Percentiles rank a stretch among this genome's conserved stretches.
Evolutionary conservation across 1,139 yeast species (phyloP).

Genomic region (Chernovozyma aurita): DNA sequence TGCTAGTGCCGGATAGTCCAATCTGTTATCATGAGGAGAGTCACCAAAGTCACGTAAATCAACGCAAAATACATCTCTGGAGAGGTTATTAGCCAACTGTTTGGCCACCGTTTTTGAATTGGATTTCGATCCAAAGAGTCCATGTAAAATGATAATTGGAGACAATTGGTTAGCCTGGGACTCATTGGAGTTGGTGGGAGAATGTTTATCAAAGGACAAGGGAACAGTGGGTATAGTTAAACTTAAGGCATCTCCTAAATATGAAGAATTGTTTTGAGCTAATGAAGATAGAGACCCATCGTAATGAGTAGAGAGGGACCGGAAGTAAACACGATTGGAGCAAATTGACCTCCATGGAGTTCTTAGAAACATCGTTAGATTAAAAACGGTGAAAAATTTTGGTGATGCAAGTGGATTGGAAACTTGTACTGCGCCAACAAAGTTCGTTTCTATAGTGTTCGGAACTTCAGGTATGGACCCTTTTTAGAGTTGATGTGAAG

Average conservation of each 20-base stretch:
- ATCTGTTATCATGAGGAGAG: conserved; percentile 69
- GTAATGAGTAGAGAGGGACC: conserved; percentile 2
- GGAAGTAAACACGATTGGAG: not conserved
- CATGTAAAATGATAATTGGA: conserved; percentile 80
- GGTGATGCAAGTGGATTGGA: no score
- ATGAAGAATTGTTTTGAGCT: conserved; percentile 5
- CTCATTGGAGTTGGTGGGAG: conserved; percentile 14
- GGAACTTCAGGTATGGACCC: no score
- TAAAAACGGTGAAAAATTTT: no score
- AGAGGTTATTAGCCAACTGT: conserved; percentile 33
- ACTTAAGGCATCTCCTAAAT: conserved; percentile 24
- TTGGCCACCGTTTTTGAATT: conserved; percentile 77
- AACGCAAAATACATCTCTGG: conserved; percentile 58
- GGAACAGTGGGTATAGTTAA: conserved; percentile 25
- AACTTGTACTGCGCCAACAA: no score
- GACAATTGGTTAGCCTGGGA: conserved; percentile 15
- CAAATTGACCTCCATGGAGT: not conserved
- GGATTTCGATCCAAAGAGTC: conserved; percentile 77
- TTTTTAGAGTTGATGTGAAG: no score
- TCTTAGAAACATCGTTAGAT: not conserved
- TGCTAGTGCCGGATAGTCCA: conserved; percentile 78
- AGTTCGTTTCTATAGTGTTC: no score
- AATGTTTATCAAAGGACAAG: conserved; percentile 26
- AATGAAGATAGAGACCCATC: conserved; percentile 6
- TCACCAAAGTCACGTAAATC: conserved; percentile 90